These are phyloP conservation scores for Dillenia turbinata DNA, from an alignment of 164 flowering plant genomes.

Conservation along the genomic window DNA sequence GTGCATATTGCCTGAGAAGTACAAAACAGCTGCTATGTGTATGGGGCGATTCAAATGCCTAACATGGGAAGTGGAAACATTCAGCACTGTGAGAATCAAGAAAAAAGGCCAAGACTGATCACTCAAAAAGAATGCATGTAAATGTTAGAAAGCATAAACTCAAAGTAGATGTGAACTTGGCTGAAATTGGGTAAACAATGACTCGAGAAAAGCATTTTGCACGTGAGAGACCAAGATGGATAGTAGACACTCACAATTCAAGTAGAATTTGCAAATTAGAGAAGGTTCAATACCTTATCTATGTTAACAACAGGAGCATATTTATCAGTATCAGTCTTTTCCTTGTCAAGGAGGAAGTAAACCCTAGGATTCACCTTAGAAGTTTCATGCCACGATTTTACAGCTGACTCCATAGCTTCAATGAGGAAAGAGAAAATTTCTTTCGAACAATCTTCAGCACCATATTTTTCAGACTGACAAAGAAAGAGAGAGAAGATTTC, in stretches of 20 bases:
- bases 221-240: no score
- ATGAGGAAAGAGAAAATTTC: constrained; percentile 65
- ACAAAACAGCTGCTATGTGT: constrained; percentile 78
- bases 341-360: constrained; percentile 73
- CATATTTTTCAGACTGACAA: constrained; percentile 61
- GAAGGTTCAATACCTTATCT: constrained; percentile 60
- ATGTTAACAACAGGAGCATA: constrained; percentile 83
- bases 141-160: no score
- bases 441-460: constrained; percentile 48
- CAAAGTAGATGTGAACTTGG: no score
- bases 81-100: no score
- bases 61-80: constrained; percentile 5
- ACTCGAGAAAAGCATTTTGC: background rate
- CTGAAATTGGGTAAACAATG: background rate
- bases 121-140: background rate
- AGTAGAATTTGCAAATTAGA: background rate
- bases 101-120: background rate
- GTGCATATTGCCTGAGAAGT: constrained; percentile 89
- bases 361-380: constrained; percentile 78
- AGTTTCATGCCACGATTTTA: constrained; percentile 84
- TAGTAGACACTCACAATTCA: no score
- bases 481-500: constrained; percentile 10
- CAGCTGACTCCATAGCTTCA: constrained; percentile 75
- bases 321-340: constrained; percentile 76
- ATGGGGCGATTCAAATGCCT: constrained; percentile 98